These are phyloP conservation scores for Calonectria montana DNA, from an alignment of 2,329 filamentous ascomycete species.

Conservation along the genomic window DNA sequence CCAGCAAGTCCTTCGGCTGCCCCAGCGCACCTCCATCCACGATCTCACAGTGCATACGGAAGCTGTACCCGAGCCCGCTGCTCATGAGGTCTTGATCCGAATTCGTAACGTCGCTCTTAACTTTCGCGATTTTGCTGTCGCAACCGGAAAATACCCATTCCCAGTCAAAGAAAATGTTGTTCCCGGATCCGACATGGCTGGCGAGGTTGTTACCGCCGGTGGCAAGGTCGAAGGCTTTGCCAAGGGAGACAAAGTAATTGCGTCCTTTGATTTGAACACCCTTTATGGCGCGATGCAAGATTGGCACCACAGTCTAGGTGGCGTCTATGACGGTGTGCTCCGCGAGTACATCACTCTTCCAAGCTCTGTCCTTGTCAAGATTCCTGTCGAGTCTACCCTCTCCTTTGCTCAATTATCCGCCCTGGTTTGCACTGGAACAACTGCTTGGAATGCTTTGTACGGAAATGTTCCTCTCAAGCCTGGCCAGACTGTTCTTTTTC, in stretches of 20 bases:
- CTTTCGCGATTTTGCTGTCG: conserved; percentile 48
- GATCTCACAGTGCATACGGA: conserved; percentile 40
- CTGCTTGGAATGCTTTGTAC: conserved; percentile 62
- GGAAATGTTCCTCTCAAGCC: conserved; percentile 52
- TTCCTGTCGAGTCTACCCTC: conserved; percentile 50
- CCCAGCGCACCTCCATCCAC: conserved; percentile 25
- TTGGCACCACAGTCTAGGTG: conserved; percentile 42
- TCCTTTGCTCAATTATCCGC: conserved; percentile 50
- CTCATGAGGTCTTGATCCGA: conserved; percentile 45
- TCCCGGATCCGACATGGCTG: conserved; percentile 51
- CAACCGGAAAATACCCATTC: conserved; percentile 44
- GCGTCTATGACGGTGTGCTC: conserved; percentile 52
- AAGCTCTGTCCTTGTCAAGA: conserved; percentile 50
- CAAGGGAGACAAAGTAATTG: conserved; percentile 48
- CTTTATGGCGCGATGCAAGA: conserved; percentile 42
- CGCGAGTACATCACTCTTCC: conserved; percentile 56
- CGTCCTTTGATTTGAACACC: conserved; percentile 35
- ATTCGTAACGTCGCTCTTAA: conserved; percentile 48
- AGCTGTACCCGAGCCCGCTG: conserved; percentile 37
- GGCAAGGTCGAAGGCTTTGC: conserved; percentile 37
- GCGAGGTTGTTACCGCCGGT: conserved; percentile 47
- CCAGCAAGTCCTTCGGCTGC: conserved; percentile 15
- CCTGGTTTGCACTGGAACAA: conserved; percentile 57
- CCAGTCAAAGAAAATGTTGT: conserved; percentile 47
- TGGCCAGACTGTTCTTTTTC: conserved; percentile 52